Base-by-base conservation (phyloP, 2,329 filamentous ascomycete species). In the Paecilomyces sp. region DNA sequence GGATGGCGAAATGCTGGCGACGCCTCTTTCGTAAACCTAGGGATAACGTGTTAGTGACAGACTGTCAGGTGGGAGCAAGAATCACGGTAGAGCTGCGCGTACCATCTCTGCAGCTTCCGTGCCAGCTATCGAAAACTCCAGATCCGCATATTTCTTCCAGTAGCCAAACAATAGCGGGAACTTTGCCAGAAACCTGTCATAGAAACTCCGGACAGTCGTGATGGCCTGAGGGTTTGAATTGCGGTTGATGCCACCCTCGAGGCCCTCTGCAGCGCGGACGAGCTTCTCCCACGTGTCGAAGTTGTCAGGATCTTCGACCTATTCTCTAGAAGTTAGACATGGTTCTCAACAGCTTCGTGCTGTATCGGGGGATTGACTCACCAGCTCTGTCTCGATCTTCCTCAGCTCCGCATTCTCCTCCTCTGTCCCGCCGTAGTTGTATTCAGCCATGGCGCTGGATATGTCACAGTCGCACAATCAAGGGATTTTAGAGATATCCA, bases 141-240 rank as follows among this genome's bases (percentile, higher is more conserved):
- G 83, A 70, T 97, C 93, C 70, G 94, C 94, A 82, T 97, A 99
- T 75, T 97, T 97, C 81, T 97, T 97, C 94, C 94, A 99, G 80
- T 97, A 99, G 57, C 93, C 94, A 70, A 97, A 99, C 47, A 97
- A 85, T 11, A 97, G 83, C 2, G 94, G 94, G 65, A 97, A 99
- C 72, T 96, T 97, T 62, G 90, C 85, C 24, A 99, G 88, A 71
- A 99, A 95, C 55, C 89, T 86, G 74, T 99, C 92, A 79, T 96
- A 97, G 63, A 90, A 86, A 74, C 90, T 87, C 75, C 94, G 89
- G 59, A 92, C 88, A 11, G 91, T 88, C 22, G 91, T 88, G 67
- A 99, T 92, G 30, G 94, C 91, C 71, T 95, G 90, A 0, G 94
- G 92, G 72, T 90, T 97, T 51, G 94, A 97, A 78, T 99, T 99